phyloP scores from a whole-genome alignment of 2,329 filamentous ascomycete species.

The Xylariaceae sp. region DNA sequence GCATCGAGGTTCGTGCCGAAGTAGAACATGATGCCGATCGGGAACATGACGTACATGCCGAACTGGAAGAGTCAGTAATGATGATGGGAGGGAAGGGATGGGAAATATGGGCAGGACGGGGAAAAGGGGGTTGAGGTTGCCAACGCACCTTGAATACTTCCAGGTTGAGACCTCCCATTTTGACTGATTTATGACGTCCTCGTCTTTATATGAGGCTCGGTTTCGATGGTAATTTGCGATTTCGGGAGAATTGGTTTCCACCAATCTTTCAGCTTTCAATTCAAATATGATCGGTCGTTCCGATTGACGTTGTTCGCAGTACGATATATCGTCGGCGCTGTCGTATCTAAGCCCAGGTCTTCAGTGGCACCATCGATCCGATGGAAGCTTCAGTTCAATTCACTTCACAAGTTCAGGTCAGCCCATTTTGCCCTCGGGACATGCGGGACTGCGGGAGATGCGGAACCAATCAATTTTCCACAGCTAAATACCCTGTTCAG shows the following conservation, averaged over 20 bases:
- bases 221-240: no score
- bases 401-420: not conserved
- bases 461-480: not conserved
- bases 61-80: conserved; percentile 55
- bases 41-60: conserved; percentile 97
- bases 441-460: not conserved
- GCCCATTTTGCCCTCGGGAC: not conserved
- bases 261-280: no score
- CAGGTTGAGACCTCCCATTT: conserved; percentile 79
- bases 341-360: no score
- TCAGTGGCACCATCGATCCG: no score
- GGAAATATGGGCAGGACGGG: not conserved
- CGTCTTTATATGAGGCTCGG: not conserved
- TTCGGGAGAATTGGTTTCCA: no score
- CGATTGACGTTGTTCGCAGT: no score
- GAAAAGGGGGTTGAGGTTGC: not conserved
- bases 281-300: no score
- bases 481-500: not conserved
- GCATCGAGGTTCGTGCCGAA: conserved; percentile 97
- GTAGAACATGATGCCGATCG: conserved; percentile 99
- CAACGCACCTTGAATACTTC: conserved; percentile 82
- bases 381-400: not conserved
- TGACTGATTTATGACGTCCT: not conserved
- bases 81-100: not conserved
- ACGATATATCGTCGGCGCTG: no score